phyloP scores from a whole-genome alignment of 768 basidiomycete species.

The Lactarius hatsudake region DNA sequence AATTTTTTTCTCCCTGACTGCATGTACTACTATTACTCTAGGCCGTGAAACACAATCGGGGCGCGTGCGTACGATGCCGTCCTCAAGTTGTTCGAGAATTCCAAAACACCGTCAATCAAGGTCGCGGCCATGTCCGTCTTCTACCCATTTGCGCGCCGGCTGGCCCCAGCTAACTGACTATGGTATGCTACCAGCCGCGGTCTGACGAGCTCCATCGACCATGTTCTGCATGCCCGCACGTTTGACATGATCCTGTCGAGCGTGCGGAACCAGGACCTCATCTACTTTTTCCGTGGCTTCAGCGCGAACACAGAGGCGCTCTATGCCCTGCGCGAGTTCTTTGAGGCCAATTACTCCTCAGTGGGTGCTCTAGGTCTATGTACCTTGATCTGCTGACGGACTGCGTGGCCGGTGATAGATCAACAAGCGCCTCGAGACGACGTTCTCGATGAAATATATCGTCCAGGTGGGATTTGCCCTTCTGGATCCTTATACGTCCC shows the following conservation, averaged over 20 bases:
- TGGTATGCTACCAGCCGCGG: conserved; percentile 45
- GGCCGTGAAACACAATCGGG: conserved; percentile 76
- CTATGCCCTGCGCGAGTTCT: conserved; percentile 54
- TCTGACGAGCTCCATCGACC: conserved; percentile 58
- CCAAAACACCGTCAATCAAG: conserved; percentile 70
- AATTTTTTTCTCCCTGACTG: neutral
- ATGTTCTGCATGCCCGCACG: conserved; percentile 56
- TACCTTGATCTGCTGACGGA: neutral
- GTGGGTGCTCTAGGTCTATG: conserved; percentile 39
- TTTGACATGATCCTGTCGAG: conserved; percentile 56
- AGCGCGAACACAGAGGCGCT: conserved; percentile 54
- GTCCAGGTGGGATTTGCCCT: conserved; percentile 6
- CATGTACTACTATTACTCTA: conserved; percentile 30
- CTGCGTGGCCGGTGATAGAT: neutral
- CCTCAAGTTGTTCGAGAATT: conserved; percentile 63
- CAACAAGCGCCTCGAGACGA: conserved; percentile 22
- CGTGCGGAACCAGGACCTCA: conserved; percentile 58
- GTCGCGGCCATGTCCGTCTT: conserved; percentile 62
- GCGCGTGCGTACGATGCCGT: conserved; percentile 70
- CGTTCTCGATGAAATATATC: conserved; percentile 18
- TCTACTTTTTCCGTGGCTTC: conserved; percentile 62
- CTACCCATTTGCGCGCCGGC: neutral
- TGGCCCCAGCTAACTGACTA: conserved; percentile 13
- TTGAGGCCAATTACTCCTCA: conserved; percentile 64
- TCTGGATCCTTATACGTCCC: neutral